Base-by-base conservation (phyloP, 148 eudicot genomes). In the Spergularia marina region DNA sequence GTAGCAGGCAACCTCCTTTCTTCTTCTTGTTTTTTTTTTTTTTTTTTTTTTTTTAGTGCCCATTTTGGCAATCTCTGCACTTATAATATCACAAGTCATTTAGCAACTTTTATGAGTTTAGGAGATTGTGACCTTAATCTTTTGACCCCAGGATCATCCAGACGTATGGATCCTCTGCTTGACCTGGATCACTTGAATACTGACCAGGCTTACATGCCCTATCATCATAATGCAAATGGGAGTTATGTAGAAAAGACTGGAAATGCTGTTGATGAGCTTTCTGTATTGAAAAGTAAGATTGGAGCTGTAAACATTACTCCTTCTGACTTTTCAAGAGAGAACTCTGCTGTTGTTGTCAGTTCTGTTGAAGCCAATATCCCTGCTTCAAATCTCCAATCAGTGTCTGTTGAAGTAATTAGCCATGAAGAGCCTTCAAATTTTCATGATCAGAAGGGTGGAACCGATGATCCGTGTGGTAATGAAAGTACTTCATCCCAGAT, bases 121-220 rank as follows among this genome's bases (percentile, higher is more conserved):
- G 34, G 51, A 54, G 52, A 11, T 10, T 44, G 7, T 68, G 52
- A 68, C 52, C 71, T 68, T 68, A 6, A 68, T 68, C 7, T 63
- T 23, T 49, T 9, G 20, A 4, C 18, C 34, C 17, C 55, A 68
- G 54, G 55, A 68, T n/a, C 55, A 68, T 65, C 68, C 12, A 18
- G 30, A 68, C 18, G 34, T 47, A 20, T 20, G 9, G 55, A 47
- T 16, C 39, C 18, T 49, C 34, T 47, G 13, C 36, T 47, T 17
- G 71, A 68, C 55, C n/a, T 68, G 6, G 71, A 68, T 68, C 71
- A 49, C 55, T 20, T 68, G 15, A 68, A 68, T 53, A 5, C 30
- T 3, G 55, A 68, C 4, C 71, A 68, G 12, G 12, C 71, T 68
- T 47, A 12, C 71, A 18, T 47, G 34, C 54, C 55, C 20, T 16